A percentile compares a stretch with the other conserved stretches of the same genome.
Conservation (phyloP, 306 rosid species). For the Gastrolobium bilobum region DNA sequence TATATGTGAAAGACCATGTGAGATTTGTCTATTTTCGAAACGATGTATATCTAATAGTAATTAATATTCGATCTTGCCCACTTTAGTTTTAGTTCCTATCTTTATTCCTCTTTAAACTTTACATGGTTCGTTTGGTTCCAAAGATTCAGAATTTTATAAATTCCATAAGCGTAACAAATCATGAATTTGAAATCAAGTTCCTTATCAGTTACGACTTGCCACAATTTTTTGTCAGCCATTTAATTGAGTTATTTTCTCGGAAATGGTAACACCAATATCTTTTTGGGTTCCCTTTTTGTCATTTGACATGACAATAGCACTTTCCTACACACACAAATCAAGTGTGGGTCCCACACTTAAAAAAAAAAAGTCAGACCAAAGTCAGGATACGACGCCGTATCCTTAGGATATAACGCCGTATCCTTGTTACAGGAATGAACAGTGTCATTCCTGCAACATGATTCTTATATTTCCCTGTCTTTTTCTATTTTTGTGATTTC, state of each 20-base stretch:
- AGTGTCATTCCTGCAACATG: no score
- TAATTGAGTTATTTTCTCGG: not conserved
- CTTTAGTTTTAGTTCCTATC: not conserved
- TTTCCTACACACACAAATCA: no score
- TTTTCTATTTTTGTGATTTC: slow-evolving; percentile 25
- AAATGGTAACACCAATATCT: slow-evolving; percentile 18
- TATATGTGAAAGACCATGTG: slow-evolving; percentile 25
- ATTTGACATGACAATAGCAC: no score
- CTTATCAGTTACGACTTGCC: not conserved
- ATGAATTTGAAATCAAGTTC: not conserved
- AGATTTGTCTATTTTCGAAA: slow-evolving; percentile 3
- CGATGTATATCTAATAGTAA: not conserved
- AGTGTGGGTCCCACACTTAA: no score
- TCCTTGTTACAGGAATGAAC: no score
- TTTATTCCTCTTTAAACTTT: not conserved
- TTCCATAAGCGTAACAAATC: not conserved
- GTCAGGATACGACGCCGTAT: no score
- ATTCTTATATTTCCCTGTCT: no score
- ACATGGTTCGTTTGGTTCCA: no score
- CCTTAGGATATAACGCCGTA: no score
- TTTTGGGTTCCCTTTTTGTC: no score
- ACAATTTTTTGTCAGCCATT: not conserved
- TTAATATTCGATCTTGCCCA: not conserved
- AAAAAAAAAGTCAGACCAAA: no score
- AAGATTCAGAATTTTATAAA: not conserved